A percentile compares a stretch with the other conserved stretches of the same genome.
Evolutionary conservation across 2,329 filamentous ascomycete genomes (phyloP).

Genomic region (Penicillium aurantiogriseum): DNA sequence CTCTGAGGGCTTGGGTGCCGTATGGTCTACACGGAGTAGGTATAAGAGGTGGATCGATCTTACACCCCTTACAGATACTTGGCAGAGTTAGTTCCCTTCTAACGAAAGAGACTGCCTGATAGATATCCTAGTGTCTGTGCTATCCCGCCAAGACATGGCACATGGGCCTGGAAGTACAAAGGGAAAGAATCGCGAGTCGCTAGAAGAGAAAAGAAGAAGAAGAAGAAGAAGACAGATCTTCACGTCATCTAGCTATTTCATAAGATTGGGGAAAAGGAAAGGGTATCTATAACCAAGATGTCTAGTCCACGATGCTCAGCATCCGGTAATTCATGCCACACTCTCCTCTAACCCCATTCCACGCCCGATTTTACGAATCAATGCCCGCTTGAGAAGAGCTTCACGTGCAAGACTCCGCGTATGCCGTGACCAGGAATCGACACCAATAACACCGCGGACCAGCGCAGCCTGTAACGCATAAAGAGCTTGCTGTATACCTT

Average conservation of each 20-base stretch:
- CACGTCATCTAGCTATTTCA: neutral
- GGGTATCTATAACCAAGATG: conserved; percentile 16
- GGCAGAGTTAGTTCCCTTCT: too few relatives aligned
- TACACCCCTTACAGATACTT: neutral
- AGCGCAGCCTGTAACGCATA: conserved; percentile 58
- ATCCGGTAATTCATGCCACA: conserved; percentile 1
- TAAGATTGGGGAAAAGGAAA: neutral
- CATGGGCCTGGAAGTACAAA: neutral
- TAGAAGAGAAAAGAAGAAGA: neutral
- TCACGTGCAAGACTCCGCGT: conserved; percentile 49
- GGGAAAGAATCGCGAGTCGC: neutral
- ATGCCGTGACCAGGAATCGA: conserved; percentile 49
- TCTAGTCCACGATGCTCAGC: neutral
- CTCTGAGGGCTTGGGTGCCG: neutral
- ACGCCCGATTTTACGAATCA: conserved; percentile 47
- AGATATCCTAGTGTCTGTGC: too few relatives aligned
- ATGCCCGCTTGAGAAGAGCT: conserved; percentile 47
- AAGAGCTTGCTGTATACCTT: conserved; percentile 79
- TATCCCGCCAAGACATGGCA: too few relatives aligned
- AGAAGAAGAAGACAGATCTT: neutral
- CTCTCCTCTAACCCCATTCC: conserved; percentile 46
- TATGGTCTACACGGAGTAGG: neutral
- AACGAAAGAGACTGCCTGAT: too few relatives aligned
- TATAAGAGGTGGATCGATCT: neutral
- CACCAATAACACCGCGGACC: conserved; percentile 45